Base-by-base conservation (phyloP, 2,329 filamentous ascomycete genomes). In the Akanthomyces muscarius region DNA sequence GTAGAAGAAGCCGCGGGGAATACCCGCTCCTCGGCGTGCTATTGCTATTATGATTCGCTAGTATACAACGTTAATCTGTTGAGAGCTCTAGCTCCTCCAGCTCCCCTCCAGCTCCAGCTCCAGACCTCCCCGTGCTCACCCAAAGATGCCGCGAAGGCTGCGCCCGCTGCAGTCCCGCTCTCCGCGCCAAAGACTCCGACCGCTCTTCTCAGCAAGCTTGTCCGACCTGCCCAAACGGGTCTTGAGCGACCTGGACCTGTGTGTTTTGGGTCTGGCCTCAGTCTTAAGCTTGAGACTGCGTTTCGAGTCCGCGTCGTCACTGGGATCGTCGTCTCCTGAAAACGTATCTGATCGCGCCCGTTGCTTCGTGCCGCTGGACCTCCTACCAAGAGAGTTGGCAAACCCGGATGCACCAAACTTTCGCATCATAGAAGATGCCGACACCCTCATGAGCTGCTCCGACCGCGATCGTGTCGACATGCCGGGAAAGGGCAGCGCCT, bases 321-420 rank as follows among this genome's bases (percentile, higher is more conserved):
- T 62, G 23, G 42, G 21, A 30, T 55, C 60, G 11, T 50, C 51
- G 14, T 55, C 60, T 23, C 38, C 44, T 10, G 60, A 62, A 33
- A 62, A 23, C 0, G 60, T 62, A 23, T 62, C 60, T 23, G 60
- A 62, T 45, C 60, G 45, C 33, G 60, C 60, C 45, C 62, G 69
- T 36, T 69, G 71, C 36, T 70, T 66, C 30, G 81, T 69, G 66
- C 88, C 90, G 45, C 80, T 81, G 1, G 90, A 89, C 63, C 89
- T 86, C 68, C 88, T 90, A 44, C 86, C 84, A 71, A 96, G 93
- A 54, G 89, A 89, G 67, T 85, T 89, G 16, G 90, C 84, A 66
- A 95, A 89, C 73, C 88, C 92, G 55, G 89, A 88, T 70, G 91
- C 88, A 74, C 91, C 96, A 66, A 97, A 83, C 72, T 93, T 96